Percentiles rank a stretch among this genome's conserved stretches.
phyloP scores from a whole-genome alignment of 1,139 yeast genomes.

The Pichia sp. region DNA sequence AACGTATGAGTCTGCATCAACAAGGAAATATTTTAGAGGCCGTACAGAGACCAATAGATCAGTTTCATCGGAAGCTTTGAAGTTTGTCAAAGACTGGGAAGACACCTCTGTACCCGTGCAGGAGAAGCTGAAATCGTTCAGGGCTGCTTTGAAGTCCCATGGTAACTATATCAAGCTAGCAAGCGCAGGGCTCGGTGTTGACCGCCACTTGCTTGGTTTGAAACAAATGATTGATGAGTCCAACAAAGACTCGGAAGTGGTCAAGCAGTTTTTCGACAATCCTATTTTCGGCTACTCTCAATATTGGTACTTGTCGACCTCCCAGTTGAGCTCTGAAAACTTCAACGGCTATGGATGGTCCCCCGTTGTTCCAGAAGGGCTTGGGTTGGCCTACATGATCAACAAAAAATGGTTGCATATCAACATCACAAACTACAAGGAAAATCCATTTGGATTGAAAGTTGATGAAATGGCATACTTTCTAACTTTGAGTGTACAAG shows the following conservation, averaged over 20 bases:
- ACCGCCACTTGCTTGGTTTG: conserved; percentile 89
- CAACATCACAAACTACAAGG: conserved; percentile 76
- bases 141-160: conserved; percentile 72
- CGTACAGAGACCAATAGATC: conserved; percentile 95
- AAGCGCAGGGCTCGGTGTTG: conserved; percentile 84
- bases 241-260: conserved; percentile 43
- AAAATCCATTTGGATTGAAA: conserved; percentile 53
- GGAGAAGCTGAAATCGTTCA: conserved; percentile 65
- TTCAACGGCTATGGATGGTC: conserved; percentile 97
- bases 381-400: conserved; percentile 91
- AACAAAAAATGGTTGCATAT: conserved; percentile 82
- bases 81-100: conserved; percentile 75
- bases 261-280: conserved; percentile 73
- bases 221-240: conserved; percentile 53
- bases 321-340: conserved; percentile 83
- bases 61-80: conserved; percentile 70
- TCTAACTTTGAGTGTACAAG: conserved; percentile 75
- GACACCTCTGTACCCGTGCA: conserved; percentile 48
- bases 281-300: conserved; percentile 71
- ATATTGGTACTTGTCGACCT: conserved; percentile 83
- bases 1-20: conserved; percentile 94
- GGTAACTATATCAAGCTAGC: conserved; percentile 72
- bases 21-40: conserved; percentile 83
- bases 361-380: conserved; percentile 90
- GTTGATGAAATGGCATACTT: conserved; percentile 65